Conservation (phyloP, 306 rosid species). For the Gillenia trifoliata region DNA sequence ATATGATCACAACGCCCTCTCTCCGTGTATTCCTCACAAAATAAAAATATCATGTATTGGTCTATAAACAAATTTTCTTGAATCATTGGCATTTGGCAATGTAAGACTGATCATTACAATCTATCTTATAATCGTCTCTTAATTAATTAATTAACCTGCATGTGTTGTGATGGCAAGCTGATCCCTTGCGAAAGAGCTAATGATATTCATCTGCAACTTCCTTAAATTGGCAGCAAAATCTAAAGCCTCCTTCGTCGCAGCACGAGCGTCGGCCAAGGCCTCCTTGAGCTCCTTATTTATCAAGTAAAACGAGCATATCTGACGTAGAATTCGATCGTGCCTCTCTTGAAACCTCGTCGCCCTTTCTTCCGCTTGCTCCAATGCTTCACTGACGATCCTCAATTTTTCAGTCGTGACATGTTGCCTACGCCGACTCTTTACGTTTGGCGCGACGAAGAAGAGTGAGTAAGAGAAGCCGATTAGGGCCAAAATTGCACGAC, state of each 20-base stretch:
- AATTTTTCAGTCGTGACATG: slow-evolving; percentile 38
- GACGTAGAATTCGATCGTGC: slow-evolving; percentile 48
- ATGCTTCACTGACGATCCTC: slow-evolving; percentile 39
- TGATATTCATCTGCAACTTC: slow-evolving; percentile 34
- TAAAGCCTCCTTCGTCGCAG: slow-evolving; percentile 40
- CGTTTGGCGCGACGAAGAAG: slow-evolving; percentile 31
- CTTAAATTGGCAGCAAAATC: slow-evolving; percentile 47
- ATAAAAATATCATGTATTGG: background rate
- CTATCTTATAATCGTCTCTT: too few relatives aligned
- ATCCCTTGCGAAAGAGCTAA: slow-evolving; percentile 38
- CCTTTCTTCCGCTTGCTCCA: slow-evolving; percentile 55
- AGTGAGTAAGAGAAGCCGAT: slow-evolving; percentile 54
- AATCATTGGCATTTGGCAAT: background rate
- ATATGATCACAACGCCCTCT: too few relatives aligned
- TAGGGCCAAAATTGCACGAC: slow-evolving; percentile 23
- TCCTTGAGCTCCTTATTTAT: slow-evolving; percentile 43
- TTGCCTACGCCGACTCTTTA: slow-evolving; percentile 36
- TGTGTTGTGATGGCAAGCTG: background rate
- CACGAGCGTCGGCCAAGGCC: slow-evolving; percentile 41
- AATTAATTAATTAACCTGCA: background rate
- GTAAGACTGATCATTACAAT: background rate
- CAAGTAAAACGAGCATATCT: slow-evolving; percentile 44
- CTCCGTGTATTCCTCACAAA: background rate
- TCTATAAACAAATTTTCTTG: background rate
- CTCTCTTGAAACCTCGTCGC: slow-evolving; percentile 46